Evolutionary conservation across 106 monocot species (phyloP).

Genomic region (Agapanthus africanus): DNA sequence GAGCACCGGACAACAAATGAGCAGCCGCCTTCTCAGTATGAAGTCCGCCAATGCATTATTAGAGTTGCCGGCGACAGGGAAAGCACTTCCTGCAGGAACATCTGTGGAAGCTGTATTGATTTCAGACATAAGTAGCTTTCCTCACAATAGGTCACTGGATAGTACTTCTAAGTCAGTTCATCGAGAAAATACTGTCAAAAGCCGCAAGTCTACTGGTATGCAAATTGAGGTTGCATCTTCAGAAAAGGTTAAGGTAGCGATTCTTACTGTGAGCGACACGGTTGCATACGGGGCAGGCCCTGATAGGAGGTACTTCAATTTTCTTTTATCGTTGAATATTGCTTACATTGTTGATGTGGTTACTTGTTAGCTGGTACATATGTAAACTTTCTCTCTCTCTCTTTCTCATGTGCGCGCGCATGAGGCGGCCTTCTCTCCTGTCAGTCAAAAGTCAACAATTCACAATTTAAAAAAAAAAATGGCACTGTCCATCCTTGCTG

Average conservation of each 20-base stretch:
- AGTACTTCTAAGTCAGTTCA: background rate
- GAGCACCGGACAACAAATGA: constrained; percentile 86
- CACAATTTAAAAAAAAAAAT: no score
- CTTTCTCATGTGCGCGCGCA: no score
- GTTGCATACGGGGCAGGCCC: constrained; percentile 82
- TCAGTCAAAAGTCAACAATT: no score
- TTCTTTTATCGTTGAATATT: background rate
- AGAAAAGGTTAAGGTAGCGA: constrained; percentile 62
- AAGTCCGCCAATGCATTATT: constrained; percentile 92
- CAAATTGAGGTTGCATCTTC: constrained; percentile 12
- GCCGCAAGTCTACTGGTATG: background rate
- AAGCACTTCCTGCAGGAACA: constrained; percentile 63
- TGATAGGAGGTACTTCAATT: constrained; percentile 79
- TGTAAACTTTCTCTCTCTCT: background rate
- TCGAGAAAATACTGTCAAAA: constrained; percentile 6
- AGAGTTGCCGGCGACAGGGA: constrained; percentile 49
- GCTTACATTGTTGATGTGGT: no score
- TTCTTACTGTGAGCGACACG: constrained; percentile 98
- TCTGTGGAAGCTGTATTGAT: constrained; percentile 62
- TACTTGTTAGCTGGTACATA: no score
- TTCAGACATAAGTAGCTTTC: constrained; percentile 54
- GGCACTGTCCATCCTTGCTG: no score
- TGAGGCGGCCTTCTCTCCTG: no score
- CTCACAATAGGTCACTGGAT: constrained; percentile 13
- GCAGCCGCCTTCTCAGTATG: constrained; percentile 92